phyloP scores from a whole-genome alignment of 2,329 filamentous ascomycete species.

The Diaporthe capsici region DNA sequence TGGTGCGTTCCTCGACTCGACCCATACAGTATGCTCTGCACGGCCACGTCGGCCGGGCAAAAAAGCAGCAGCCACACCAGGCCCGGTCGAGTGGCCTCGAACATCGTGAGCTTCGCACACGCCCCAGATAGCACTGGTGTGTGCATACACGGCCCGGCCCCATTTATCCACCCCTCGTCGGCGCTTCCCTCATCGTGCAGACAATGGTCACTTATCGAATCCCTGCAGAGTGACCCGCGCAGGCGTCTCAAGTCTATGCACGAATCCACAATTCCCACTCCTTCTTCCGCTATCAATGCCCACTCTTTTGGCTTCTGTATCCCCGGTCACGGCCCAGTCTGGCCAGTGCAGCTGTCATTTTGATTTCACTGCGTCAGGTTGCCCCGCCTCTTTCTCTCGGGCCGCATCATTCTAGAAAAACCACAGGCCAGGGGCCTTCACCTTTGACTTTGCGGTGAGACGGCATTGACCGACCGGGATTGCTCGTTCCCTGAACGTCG shows the following conservation, averaged over 20 bases:
- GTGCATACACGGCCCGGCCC: not conserved
- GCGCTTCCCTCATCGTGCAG: slow-evolving; percentile 29
- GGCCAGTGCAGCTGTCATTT: slow-evolving; percentile 36
- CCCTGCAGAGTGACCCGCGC: slow-evolving; percentile 26
- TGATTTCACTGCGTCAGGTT: slow-evolving; percentile 18
- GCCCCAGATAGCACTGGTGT: slow-evolving; percentile 25
- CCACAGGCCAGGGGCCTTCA: slow-evolving; percentile 19
- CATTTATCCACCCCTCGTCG: slow-evolving; percentile 27
- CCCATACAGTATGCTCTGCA: slow-evolving; percentile 36
- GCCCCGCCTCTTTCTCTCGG: slow-evolving; percentile 31
- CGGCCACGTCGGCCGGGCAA: slow-evolving; percentile 17
- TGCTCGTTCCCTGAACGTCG: slow-evolving; percentile 27
- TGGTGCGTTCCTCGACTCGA: not conserved
- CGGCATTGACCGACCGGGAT: slow-evolving; percentile 4
- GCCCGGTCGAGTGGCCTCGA: slow-evolving; percentile 3
- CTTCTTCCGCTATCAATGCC: slow-evolving; percentile 26
- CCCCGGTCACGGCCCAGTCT: slow-evolving; percentile 19
- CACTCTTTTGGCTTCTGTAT: slow-evolving; percentile 31
- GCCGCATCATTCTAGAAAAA: slow-evolving; percentile 34
- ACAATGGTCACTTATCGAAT: slow-evolving; percentile 13
- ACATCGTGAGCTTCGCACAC: slow-evolving; percentile 34
- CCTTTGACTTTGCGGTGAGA: slow-evolving; percentile 35
- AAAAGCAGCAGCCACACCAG: slow-evolving; percentile 30
- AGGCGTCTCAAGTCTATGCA: slow-evolving; percentile 30
- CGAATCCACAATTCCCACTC: slow-evolving; percentile 32